Evolutionary conservation across 2,329 filamentous ascomycete genomes (phyloP).

Genomic region (Apiospora hydei): DNA sequence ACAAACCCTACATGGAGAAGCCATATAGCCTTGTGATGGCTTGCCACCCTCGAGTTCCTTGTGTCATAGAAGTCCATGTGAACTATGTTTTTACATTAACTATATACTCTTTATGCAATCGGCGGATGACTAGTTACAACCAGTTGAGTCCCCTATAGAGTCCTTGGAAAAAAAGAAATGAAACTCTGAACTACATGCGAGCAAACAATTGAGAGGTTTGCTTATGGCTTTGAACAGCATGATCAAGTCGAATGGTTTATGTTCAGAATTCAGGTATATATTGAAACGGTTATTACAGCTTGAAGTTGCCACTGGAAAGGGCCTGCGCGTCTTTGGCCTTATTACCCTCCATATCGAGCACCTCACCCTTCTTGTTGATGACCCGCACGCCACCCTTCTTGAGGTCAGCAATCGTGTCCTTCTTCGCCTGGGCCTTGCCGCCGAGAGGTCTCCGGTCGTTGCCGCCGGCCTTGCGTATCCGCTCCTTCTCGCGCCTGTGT

Average conservation of each 20-base stretch:
- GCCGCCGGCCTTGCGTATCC: slow-evolving; percentile 73
- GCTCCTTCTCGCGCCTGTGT: slow-evolving; percentile 85
- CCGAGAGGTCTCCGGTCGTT: slow-evolving; percentile 56
- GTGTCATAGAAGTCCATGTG: neutral
- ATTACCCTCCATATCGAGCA: slow-evolving; percentile 84
- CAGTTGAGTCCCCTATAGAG: no score
- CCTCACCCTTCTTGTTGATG: slow-evolving; percentile 87
- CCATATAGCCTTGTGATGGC: neutral
- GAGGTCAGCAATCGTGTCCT: slow-evolving; percentile 54
- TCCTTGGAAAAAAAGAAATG: neutral
- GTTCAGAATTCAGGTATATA: slow-evolving; percentile 10
- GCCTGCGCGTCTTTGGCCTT: slow-evolving; percentile 65
- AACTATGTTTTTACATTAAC: no score
- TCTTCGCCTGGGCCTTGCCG: slow-evolving; percentile 65
- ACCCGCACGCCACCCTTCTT: slow-evolving; percentile 84
- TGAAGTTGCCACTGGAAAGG: slow-evolving; percentile 65
- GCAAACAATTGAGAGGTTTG: no score
- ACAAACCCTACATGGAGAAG: neutral
- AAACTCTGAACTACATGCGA: neutral
- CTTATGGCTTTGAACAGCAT: no score
- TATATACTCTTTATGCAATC: no score
- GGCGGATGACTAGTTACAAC: no score
- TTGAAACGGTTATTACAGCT: slow-evolving; percentile 55
- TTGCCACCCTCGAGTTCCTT: neutral
- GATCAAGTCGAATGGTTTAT: neutral